Conservation (phyloP, 805 yeast genomes). For the Torulaspora microellipsoides region DNA sequence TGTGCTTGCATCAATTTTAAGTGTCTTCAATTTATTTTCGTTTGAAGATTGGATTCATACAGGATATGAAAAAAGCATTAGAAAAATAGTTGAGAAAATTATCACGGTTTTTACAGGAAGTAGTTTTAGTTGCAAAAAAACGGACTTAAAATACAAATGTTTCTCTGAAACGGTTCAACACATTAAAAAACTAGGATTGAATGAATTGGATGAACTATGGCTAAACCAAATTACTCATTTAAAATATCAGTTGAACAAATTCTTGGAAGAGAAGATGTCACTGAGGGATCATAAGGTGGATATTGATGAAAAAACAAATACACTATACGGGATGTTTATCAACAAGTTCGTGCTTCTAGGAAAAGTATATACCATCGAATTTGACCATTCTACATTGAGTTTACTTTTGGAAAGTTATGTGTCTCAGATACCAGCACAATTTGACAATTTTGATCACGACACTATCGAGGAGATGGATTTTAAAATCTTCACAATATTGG, state of each 20-base stretch:
- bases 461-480: conserved; percentile 20
- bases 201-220: conserved; percentile 26
- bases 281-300: conserved; percentile 5
- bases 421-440: conserved; percentile 11
- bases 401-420: conserved; percentile 19
- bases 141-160: conserved; percentile 12
- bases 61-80: conserved; percentile 23
- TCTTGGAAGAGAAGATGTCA: conserved; percentile 19
- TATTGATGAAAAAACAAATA: conserved; percentile 10
- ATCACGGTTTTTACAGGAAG: conserved; percentile 22
- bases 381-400: conserved; percentile 18
- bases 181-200: conserved; percentile 19
- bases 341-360: conserved; percentile 30
- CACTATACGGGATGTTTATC: conserved; percentile 23
- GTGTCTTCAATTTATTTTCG: conserved; percentile 24
- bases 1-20: conserved; percentile 22
- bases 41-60: conserved; percentile 32
- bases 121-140: conserved; percentile 7
- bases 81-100: conserved; percentile 17
- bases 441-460: conserved; percentile 10
- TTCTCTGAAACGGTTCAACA: conserved; percentile 20
- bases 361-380: conserved; percentile 25
- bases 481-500: conserved; percentile 24
- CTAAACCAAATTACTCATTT: conserved; percentile 21
- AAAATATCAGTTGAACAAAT: conserved; percentile 22